phyloP scores from a whole-genome alignment of 208 protist genomes.

The Leishmania tarentolae region DNA sequence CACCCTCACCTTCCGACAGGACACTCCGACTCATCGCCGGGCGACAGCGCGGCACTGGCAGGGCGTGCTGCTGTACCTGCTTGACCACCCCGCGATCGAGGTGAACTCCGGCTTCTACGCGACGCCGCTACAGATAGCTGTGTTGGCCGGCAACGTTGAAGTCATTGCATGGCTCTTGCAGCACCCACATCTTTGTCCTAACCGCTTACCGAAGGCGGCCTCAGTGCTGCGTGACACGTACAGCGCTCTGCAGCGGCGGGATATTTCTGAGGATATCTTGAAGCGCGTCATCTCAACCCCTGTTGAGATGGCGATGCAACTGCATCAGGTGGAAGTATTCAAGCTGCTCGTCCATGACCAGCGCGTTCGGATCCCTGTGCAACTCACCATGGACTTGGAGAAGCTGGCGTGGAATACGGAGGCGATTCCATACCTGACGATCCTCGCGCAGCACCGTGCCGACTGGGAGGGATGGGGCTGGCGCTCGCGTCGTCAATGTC shows the following conservation, averaged over 20 bases:
- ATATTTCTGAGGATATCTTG: conserved; percentile 14
- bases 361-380: conserved; percentile 25
- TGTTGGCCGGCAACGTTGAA: conserved; percentile 21
- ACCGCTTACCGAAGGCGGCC: conserved; percentile 24
- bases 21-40: conserved; percentile 2
- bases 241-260: conserved; percentile 31
- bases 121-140: conserved; percentile 46
- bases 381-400: conserved; percentile 39
- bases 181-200: conserved; percentile 33
- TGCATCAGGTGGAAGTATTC: conserved; percentile 27
- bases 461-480: conserved; percentile 46
- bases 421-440: conserved; percentile 33
- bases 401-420: conserved; percentile 17
- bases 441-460: conserved; percentile 30
- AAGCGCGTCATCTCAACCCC: conserved; percentile 25
- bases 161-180: conserved; percentile 34
- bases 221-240: conserved; percentile 25
- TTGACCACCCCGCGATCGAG: conserved; percentile 42
- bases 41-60: conserved; percentile 11
- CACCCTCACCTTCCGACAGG: conserved; percentile 2
- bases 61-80: conserved; percentile 37
- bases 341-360: conserved; percentile 33
- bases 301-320: conserved; percentile 31
- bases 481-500: conserved; percentile 39
- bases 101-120: conserved; percentile 44